These are phyloP conservation scores for Hymenoscyphus infarciens DNA, from an alignment of 2,329 filamentous ascomycete genomes.

Conservation along the genomic window DNA sequence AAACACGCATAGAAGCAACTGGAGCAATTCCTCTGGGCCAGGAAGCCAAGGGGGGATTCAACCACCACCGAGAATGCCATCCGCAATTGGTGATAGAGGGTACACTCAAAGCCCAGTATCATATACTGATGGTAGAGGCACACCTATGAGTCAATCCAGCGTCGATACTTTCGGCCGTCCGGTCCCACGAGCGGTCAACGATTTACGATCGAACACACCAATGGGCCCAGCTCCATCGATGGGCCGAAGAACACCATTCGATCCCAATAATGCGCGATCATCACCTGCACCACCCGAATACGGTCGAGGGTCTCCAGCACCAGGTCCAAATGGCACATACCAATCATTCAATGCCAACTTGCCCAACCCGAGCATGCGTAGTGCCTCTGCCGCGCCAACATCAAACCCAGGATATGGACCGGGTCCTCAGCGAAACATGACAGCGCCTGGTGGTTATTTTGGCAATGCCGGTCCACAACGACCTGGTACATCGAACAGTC, in stretches of 20 bases:
- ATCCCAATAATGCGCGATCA: slow-evolving; percentile 19
- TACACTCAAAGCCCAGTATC: slow-evolving; percentile 32
- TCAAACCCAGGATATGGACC: slow-evolving; percentile 13
- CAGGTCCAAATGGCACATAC: slow-evolving; percentile 18
- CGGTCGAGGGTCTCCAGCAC: slow-evolving; percentile 19
- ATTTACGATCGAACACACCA: slow-evolving; percentile 30
- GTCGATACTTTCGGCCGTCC: slow-evolving; percentile 29
- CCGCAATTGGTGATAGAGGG: slow-evolving; percentile 29
- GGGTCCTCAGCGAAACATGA: slow-evolving; percentile 26
- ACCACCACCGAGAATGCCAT: slow-evolving; percentile 30
- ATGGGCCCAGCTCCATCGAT: slow-evolving; percentile 27
- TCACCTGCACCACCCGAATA: slow-evolving; percentile 17
- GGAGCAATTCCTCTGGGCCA: slow-evolving; percentile 15
- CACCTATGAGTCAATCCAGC: slow-evolving; percentile 15
- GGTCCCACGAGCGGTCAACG: slow-evolving; percentile 25
- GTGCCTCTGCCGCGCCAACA: slow-evolving; percentile 20
- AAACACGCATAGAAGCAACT: slow-evolving; percentile 27
- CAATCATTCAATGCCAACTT: slow-evolving; percentile 16
- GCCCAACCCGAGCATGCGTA: slow-evolving; percentile 21
- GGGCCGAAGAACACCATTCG: slow-evolving; percentile 29
- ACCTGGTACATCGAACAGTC: slow-evolving; percentile 17
- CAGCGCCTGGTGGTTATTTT: slow-evolving; percentile 27
- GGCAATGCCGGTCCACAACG: slow-evolving; percentile 15
- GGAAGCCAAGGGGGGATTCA: slow-evolving; percentile 12
- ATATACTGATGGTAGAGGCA: slow-evolving; percentile 22